Percentiles rank a stretch among this genome's conserved stretches.
Evolutionary conservation across 1,284 basidiomycete species (phyloP).

Genomic region (Phellinidium pouzarii): DNA sequence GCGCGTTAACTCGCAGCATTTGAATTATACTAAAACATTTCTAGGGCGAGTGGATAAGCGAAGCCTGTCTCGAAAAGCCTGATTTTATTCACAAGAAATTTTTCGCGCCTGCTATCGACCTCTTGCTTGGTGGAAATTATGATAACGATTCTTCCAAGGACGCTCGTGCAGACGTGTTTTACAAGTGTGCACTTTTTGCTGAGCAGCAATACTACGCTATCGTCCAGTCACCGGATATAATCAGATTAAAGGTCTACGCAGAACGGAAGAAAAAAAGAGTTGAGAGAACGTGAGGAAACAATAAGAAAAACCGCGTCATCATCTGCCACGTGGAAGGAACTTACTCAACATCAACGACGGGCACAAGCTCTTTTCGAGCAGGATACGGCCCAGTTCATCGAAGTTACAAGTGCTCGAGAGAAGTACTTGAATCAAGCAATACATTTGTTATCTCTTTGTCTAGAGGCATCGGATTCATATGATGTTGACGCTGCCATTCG

Average conservation of each 20-base stretch:
- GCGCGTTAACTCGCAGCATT: neutral
- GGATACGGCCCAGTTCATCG: slow-evolving; percentile 55
- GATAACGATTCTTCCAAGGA: slow-evolving; percentile 18
- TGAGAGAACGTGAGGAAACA: slow-evolving; percentile 42
- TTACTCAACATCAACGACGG: slow-evolving; percentile 30
- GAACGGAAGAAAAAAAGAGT: slow-evolving; percentile 65
- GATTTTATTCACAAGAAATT: slow-evolving; percentile 65
- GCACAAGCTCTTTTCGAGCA: slow-evolving; percentile 42
- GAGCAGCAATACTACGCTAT: slow-evolving; percentile 79
- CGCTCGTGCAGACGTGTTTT: slow-evolving; percentile 62
- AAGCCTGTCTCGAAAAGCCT: slow-evolving; percentile 80
- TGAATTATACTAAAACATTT: slow-evolving; percentile 3
- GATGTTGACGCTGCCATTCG: slow-evolving; percentile 78
- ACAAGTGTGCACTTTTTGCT: slow-evolving; percentile 83
- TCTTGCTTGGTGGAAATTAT: slow-evolving; percentile 30
- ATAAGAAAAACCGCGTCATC: slow-evolving; percentile 28
- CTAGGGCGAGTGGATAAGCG: slow-evolving; percentile 85
- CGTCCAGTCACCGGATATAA: slow-evolving; percentile 63
- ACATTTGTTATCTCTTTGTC: slow-evolving; percentile 75
- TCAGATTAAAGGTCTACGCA: slow-evolving; percentile 67
- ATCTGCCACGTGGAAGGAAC: slow-evolving; percentile 23
- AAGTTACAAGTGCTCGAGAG: slow-evolving; percentile 52
- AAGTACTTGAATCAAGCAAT: slow-evolving; percentile 72
- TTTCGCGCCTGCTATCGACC: slow-evolving; percentile 58
- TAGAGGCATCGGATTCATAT: slow-evolving; percentile 62